A percentile compares a stretch with the other conserved stretches of the same genome.
These are phyloP conservation scores for Cladosporium halotolerans DNA, from an alignment of 2,329 filamentous ascomycete genomes.

Conservation along the genomic window DNA sequence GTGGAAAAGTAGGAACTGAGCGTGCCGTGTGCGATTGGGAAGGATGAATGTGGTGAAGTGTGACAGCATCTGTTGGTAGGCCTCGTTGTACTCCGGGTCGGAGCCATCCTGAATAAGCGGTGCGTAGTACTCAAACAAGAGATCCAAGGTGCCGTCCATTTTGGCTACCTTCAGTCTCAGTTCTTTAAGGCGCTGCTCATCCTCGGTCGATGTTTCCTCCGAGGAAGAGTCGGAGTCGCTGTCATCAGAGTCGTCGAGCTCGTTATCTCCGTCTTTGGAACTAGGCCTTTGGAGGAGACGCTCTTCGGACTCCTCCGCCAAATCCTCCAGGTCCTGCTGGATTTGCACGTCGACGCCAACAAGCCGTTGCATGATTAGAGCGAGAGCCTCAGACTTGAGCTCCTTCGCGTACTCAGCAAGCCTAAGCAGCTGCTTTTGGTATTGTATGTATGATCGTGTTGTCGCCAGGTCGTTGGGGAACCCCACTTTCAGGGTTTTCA, in stretches of 20 bases:
- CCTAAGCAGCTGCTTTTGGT: constrained; percentile 75
- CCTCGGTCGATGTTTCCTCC: constrained; percentile 54
- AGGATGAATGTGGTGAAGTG: constrained; percentile 86
- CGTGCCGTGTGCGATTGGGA: constrained; percentile 84
- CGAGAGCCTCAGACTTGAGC: constrained; percentile 71
- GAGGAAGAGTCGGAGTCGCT: constrained; percentile 63
- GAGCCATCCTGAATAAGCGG: constrained; percentile 64
- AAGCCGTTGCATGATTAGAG: constrained; percentile 75
- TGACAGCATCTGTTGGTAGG: constrained; percentile 71
- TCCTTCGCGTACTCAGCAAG: constrained; percentile 72
- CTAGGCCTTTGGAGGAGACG: constrained; percentile 56
- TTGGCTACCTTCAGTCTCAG: constrained; percentile 81
- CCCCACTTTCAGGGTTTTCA: constrained; percentile 38
- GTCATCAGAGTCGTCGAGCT: constrained; percentile 46
- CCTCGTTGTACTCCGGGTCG: constrained; percentile 61
- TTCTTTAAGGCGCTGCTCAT: constrained; percentile 56
- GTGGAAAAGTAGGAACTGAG: constrained; percentile 93
- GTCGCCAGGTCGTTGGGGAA: constrained; percentile 52
- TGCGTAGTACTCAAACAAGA: constrained; percentile 77
- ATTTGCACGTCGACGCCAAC: constrained; percentile 95
- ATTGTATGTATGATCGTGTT: constrained; percentile 75
- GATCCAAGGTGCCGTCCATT: constrained; percentile 82
- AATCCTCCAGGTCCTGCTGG: constrained; percentile 84
- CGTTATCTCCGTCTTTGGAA: constrained; percentile 45
- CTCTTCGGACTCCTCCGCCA: constrained; percentile 81